phyloP scores from a whole-genome alignment of 208 protist genomes.

The Crithidia brevicula region DNA sequence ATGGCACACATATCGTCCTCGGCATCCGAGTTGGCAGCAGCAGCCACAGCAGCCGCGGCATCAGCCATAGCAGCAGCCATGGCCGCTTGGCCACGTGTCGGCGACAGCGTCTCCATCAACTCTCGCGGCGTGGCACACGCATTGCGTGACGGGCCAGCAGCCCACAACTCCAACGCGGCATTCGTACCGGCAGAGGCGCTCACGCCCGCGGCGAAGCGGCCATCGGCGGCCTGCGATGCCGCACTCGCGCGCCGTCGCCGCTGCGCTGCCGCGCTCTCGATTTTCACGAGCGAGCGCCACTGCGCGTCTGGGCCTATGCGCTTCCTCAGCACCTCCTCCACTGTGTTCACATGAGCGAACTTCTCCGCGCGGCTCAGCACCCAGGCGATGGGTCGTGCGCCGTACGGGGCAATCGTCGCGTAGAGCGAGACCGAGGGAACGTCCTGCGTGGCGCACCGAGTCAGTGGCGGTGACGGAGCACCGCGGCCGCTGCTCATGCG shows the following conservation, averaged over 20 bases:
- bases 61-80: not conserved
- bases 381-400: constrained; percentile 58
- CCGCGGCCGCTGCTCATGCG: not conserved
- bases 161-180: too few relatives aligned
- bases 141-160: too few relatives aligned
- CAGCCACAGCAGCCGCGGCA: not conserved
- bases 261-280: not conserved
- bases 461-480: constrained; percentile 3
- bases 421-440: constrained; percentile 10
- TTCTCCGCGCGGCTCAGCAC: constrained; percentile 30
- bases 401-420: constrained; percentile 47
- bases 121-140: constrained; percentile 2
- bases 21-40: not conserved
- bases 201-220: not conserved
- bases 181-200: not conserved
- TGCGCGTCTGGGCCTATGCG: constrained; percentile 14
- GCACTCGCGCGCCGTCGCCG: not conserved
- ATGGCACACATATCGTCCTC: constrained; percentile 47
- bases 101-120: constrained; percentile 14
- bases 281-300: constrained; percentile 26
- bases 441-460: constrained; percentile 14
- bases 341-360: not conserved
- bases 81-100: not conserved
- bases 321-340: constrained; percentile 18
- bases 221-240: not conserved